A percentile compares a stretch with the other conserved stretches of the same genome.
phyloP scores from a whole-genome alignment of 257 asterid species.

The Hygrophila difformis region DNA sequence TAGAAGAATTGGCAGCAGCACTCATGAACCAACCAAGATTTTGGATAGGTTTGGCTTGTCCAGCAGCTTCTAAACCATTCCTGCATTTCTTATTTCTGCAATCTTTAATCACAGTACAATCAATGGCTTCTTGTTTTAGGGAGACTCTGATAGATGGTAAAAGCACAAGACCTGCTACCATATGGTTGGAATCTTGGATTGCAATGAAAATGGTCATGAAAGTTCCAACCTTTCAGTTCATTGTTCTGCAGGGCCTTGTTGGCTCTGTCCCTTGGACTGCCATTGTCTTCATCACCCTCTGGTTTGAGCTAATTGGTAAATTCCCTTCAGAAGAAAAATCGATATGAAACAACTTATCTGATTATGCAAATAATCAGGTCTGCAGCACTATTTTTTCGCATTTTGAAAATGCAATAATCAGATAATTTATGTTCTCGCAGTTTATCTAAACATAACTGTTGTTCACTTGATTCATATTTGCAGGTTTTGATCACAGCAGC shows the following conservation, averaged over 20 bases:
- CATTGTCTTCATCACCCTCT: slow-evolving; percentile 75
- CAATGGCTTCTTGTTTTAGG: slow-evolving; percentile 33
- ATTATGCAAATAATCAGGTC: too few species aligned
- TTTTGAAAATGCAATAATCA: too few species aligned
- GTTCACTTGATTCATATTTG: slow-evolving; percentile 1
- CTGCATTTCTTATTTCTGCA: neutral
- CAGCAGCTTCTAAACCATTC: neutral
- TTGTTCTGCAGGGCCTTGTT: slow-evolving; percentile 88
- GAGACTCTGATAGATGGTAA: slow-evolving; percentile 45
- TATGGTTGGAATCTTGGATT: slow-evolving; percentile 83
- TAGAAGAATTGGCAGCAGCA: slow-evolving; percentile 18
- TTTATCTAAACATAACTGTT: neutral
- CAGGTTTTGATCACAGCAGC: slow-evolving; percentile 91
- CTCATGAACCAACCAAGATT: slow-evolving; percentile 29
- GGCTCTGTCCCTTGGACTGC: slow-evolving; percentile 98
- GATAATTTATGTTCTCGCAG: too few species aligned
- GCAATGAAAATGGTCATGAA: slow-evolving; percentile 79
- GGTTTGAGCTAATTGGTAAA: slow-evolving; percentile 88
- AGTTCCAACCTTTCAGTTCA: slow-evolving; percentile 83
- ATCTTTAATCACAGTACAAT: neutral
- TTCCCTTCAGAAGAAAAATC: too few species aligned
- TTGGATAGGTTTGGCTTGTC: slow-evolving; percentile 40
- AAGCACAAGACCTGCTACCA: slow-evolving; percentile 29
- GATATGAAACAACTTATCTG: too few species aligned
- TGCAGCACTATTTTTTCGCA: too few species aligned